phyloP scores from a whole-genome alignment of 208 protist genomes.

The Trypanosoma platydactyli region DNA sequence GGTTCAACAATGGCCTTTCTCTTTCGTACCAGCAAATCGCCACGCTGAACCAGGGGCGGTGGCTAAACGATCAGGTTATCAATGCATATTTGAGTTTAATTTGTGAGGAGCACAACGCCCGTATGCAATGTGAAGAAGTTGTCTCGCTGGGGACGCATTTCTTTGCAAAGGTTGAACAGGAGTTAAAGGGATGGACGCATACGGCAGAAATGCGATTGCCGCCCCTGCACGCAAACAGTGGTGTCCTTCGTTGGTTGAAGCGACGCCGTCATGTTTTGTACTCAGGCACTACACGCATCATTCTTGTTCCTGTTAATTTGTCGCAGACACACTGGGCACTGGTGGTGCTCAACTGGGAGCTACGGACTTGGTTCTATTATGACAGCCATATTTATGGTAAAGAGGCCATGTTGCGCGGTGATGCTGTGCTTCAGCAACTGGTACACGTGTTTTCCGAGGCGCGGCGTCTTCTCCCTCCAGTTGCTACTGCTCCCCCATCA shows the following conservation, averaged over 20 bases:
- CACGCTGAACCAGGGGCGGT: slow-evolving; percentile 45
- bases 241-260: slow-evolving; percentile 70
- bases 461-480: slow-evolving; percentile 21
- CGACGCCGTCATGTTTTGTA: slow-evolving; percentile 60
- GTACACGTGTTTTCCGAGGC: slow-evolving; percentile 45
- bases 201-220: slow-evolving; percentile 5
- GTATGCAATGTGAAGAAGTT: slow-evolving; percentile 23
- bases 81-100: slow-evolving; percentile 81
- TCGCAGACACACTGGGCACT: slow-evolving; percentile 74
- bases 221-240: slow-evolving; percentile 35
- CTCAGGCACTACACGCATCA: slow-evolving; percentile 42
- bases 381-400: slow-evolving; percentile 57
- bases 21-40: slow-evolving; percentile 65
- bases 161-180: slow-evolving; percentile 66
- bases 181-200: slow-evolving; percentile 26
- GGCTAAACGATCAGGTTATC: slow-evolving; percentile 86
- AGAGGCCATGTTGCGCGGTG: slow-evolving; percentile 19
- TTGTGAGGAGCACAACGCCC: slow-evolving; percentile 32
- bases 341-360: slow-evolving; percentile 53
- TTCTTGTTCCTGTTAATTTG: slow-evolving; percentile 79
- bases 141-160: slow-evolving; percentile 78
- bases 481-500: background rate
- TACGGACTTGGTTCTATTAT: slow-evolving; percentile 52
- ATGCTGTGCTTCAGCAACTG: slow-evolving; percentile 34
- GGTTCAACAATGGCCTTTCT: slow-evolving; percentile 34